phyloP scores from a whole-genome alignment of 805 yeast genomes.

The Candida stauntonica region DNA sequence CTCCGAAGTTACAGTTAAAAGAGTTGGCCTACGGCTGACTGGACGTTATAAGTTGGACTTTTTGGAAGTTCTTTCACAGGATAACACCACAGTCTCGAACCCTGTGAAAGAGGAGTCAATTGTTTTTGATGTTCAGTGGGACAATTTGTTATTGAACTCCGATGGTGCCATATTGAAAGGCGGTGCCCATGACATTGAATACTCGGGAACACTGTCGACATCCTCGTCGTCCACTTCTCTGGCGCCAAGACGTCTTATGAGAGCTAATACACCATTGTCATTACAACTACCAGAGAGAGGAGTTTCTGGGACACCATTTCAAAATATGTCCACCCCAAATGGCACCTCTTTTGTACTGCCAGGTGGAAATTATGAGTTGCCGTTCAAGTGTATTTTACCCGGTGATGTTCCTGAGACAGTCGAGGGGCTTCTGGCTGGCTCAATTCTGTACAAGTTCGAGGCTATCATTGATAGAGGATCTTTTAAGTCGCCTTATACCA shows the following conservation, averaged over 20 bases:
- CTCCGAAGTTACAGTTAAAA: conserved; percentile 63
- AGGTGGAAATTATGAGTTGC: conserved; percentile 81
- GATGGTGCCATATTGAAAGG: conserved; percentile 26
- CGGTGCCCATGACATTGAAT: neutral
- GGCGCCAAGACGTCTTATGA: conserved; percentile 16
- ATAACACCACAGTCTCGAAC: conserved; percentile 32
- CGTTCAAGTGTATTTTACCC: conserved; percentile 77
- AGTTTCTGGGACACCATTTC: conserved; percentile 32
- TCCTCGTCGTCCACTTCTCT: conserved; percentile 6
- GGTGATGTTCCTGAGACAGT: conserved; percentile 78
- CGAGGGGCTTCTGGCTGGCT: conserved; percentile 81
- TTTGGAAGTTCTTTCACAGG: conserved; percentile 39
- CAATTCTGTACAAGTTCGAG: conserved; percentile 65
- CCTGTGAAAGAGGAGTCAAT: conserved; percentile 48
- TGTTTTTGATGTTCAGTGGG: conserved; percentile 74
- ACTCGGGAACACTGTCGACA: neutral
- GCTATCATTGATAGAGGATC: conserved; percentile 67
- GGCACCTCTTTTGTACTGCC: conserved; percentile 39
- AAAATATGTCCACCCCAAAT: conserved; percentile 18
- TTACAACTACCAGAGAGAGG: conserved; percentile 28
- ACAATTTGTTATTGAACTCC: conserved; percentile 38
- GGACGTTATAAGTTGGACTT: conserved; percentile 64
- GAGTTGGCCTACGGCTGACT: conserved; percentile 53
- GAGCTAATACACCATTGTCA: conserved; percentile 24
- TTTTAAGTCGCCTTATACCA: conserved; percentile 44